Evolutionary conservation across 2,329 filamentous ascomycete species (phyloP).

Genomic region (Colletotrichum sojae): DNA sequence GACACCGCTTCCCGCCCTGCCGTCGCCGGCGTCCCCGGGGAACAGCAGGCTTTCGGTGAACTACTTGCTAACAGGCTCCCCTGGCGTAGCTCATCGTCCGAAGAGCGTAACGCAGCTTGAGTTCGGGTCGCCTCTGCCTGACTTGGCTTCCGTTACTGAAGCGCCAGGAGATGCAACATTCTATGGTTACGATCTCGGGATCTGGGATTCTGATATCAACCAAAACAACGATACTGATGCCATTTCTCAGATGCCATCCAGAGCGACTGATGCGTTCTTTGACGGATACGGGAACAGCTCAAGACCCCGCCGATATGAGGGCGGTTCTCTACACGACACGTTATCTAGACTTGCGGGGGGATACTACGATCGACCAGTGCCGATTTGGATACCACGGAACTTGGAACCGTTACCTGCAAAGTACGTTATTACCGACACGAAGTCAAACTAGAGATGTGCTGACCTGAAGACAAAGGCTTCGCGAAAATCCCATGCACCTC

Average conservation of each 20-base stretch:
- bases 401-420: constrained; percentile 63
- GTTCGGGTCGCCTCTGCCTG: constrained; percentile 44
- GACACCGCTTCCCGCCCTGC: constrained; percentile 42
- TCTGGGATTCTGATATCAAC: constrained; percentile 77
- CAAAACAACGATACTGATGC: constrained; percentile 80
- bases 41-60: constrained; percentile 72
- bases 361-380: constrained; percentile 79
- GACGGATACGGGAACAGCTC: background rate
- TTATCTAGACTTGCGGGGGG: constrained; percentile 66
- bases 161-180: constrained; percentile 57
- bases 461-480: constrained; percentile 64
- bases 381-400: constrained; percentile 68
- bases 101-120: constrained; percentile 42
- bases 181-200: constrained; percentile 81
- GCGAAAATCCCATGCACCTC: constrained; percentile 84
- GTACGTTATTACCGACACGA: constrained; percentile 44
- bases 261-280: too few relatives aligned
- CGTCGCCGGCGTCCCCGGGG: constrained; percentile 44
- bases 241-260: constrained; percentile 60
- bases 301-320: background rate
- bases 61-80: constrained; percentile 71
- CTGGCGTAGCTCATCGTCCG: constrained; percentile 49
- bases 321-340: background rate
- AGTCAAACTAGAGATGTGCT: constrained; percentile 35
- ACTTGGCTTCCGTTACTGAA: background rate